phyloP scores from a whole-genome alignment of 768 basidiomycete genomes.

The Trametes cinnabarina region DNA sequence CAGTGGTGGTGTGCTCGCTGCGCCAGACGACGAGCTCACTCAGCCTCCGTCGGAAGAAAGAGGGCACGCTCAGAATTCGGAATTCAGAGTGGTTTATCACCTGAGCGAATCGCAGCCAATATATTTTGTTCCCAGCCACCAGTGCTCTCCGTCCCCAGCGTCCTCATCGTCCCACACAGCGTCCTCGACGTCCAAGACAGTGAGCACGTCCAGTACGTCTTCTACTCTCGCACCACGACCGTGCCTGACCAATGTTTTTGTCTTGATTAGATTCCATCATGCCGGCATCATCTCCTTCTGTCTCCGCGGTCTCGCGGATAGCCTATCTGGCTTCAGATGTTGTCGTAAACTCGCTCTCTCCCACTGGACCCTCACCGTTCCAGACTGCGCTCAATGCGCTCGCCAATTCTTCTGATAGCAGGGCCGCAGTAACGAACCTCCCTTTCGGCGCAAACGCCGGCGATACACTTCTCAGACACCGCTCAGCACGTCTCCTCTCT shows the following conservation, averaged over 20 bases:
- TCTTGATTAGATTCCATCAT: slow-evolving; percentile 13
- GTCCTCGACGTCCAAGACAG: neutral
- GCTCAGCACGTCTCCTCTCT: slow-evolving; percentile 46
- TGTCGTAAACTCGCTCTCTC: slow-evolving; percentile 56
- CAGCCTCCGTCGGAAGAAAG: neutral
- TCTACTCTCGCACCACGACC: neutral
- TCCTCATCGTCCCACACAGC: slow-evolving; percentile 3
- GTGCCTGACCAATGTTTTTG: slow-evolving; percentile 6
- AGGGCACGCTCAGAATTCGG: slow-evolving; percentile 6
- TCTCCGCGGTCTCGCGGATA: slow-evolving; percentile 57
- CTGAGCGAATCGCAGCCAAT: slow-evolving; percentile 12
- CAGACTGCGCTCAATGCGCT: slow-evolving; percentile 30
- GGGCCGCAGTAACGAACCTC: slow-evolving; percentile 39
- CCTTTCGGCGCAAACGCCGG: slow-evolving; percentile 69
- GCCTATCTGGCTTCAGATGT: slow-evolving; percentile 70
- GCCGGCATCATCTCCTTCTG: slow-evolving; percentile 24
- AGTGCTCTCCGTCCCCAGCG: slow-evolving; percentile 7
- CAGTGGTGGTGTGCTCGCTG: slow-evolving; percentile 14
- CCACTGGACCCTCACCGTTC: slow-evolving; percentile 44
- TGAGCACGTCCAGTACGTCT: neutral
- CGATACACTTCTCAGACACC: slow-evolving; percentile 50
- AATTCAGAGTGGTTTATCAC: slow-evolving; percentile 8
- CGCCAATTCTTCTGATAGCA: slow-evolving; percentile 7
- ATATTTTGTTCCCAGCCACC: slow-evolving; percentile 12
- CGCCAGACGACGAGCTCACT: slow-evolving; percentile 5